Base-by-base conservation (phyloP, 1,139 yeast species). In the Lipomyces yarrowii region DNA sequence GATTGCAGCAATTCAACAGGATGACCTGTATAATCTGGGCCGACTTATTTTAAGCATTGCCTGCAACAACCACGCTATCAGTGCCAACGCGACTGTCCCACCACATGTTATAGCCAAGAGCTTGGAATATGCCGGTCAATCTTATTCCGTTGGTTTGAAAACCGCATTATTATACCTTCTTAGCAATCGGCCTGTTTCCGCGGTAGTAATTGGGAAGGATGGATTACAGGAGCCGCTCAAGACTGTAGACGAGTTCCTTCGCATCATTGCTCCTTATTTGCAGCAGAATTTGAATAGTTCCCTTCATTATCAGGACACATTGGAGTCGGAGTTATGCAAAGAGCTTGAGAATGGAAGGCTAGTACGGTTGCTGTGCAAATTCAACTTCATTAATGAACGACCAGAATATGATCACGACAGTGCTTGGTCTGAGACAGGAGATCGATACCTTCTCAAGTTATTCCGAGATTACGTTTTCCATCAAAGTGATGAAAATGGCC, bases 281-380 rank as follows among this genome's bases (percentile, higher is more conserved):
- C 65, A 65, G 59, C 76, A 77, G 54, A 72, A 80, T 13, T 72
- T 88, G 60, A 86, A 89, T 74, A 84, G 85, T 2, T 76, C 89
- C 18, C 85, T 89, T 72, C 81, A 82, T 63, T 80, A 82, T 65
- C 80, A 83, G 26, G 98, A 93, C 74, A 83, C 79, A 71, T 80
- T 87, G 71, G 97, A 92, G 76, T 79, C 84, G 1, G 87, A 86
- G 70, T 79, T 96, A 56, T 77, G 86, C 33, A 82, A 84, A 62
- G 98, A 94, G 76, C 80, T 93, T 42, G 99, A 94, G 76, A 94
- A 94, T 77, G 96, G 91, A 4, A 82, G 99, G 67, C 78, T 94
- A 46, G 92, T 93, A 72, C 83, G 99, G 68, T 81, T 96, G 56
- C 79, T 94, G 74, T 83, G 92, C 67, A 94, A 96, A 78, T 79